Evolutionary conservation across 2,329 filamentous ascomycete species (phyloP).

Genomic region (Akanthomyces dipterigenus): DNA sequence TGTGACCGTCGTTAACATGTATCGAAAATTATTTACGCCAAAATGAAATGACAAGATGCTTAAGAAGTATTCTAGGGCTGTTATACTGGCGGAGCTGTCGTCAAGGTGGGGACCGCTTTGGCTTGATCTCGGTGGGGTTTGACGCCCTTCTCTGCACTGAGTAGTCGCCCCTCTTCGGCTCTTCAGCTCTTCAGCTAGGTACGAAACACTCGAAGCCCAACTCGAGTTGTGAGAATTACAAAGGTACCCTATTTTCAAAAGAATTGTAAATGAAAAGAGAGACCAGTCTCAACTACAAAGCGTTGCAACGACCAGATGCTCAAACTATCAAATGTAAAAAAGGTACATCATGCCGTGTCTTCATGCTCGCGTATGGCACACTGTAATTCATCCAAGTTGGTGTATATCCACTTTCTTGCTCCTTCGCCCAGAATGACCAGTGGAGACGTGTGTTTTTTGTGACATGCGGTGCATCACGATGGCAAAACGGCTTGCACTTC

Average conservation of each 20-base stretch:
- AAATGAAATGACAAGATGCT: not conserved
- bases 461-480: not conserved
- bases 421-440: not conserved
- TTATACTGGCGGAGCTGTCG: too few species aligned
- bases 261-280: not conserved
- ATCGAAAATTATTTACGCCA: not conserved
- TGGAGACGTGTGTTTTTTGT: not conserved
- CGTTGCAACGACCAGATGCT: not conserved
- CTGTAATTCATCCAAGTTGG: slow-evolving; percentile 11
- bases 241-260: not conserved
- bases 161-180: not conserved
- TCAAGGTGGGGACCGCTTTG: not conserved
- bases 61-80: not conserved
- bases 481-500: not conserved
- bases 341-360: not conserved
- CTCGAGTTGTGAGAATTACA: not conserved
- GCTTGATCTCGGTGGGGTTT: slow-evolving; percentile 6
- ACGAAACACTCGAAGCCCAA: not conserved
- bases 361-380: slow-evolving; percentile 4
- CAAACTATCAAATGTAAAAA: slow-evolving; percentile 2
- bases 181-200: too few species aligned
- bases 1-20: not conserved
- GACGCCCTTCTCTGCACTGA: not conserved
- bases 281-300: not conserved
- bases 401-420: slow-evolving; percentile 6